Conservation (phyloP, 768 basidiomycete species). For the Heimioporus sp. region DNA sequence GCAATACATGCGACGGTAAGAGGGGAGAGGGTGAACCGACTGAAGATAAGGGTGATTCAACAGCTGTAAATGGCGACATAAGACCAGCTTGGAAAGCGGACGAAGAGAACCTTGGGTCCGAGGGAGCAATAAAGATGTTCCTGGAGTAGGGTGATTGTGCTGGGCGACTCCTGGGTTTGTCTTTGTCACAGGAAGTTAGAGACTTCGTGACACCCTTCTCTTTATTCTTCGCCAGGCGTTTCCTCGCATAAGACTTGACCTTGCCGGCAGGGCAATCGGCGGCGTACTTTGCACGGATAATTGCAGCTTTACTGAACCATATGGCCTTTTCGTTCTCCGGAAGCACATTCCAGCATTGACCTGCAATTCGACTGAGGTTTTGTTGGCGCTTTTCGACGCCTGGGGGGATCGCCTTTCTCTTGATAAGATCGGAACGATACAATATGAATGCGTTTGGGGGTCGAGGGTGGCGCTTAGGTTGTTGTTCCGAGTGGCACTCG, state of each 20-base stretch:
- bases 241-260: neutral
- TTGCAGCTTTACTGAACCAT: conserved; percentile 35
- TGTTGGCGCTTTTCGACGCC: conserved; percentile 52
- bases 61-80: neutral
- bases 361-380: conserved; percentile 52
- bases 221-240: conserved; percentile 23
- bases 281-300: conserved; percentile 26
- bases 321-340: conserved; percentile 29
- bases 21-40: conserved; percentile 12
- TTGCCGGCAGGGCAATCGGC: conserved; percentile 21
- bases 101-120: conserved; percentile 2
- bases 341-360: conserved; percentile 51
- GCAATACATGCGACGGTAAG: conserved; percentile 13
- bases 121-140: conserved; percentile 12
- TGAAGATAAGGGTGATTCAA: conserved; percentile 3
- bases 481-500: conserved; percentile 1
- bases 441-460: conserved; percentile 60
- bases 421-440: conserved; percentile 51
- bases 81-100: conserved; percentile 1
- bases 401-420: conserved; percentile 39
- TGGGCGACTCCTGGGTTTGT: conserved; percentile 32
- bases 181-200: conserved; percentile 36
- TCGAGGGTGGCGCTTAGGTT: conserved; percentile 39
- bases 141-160: conserved; percentile 14
- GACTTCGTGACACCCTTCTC: conserved; percentile 29